Evolutionary conservation across 495 filamentous ascomycete genomes (phyloP).

Genomic region (Aspergillus leporis): DNA sequence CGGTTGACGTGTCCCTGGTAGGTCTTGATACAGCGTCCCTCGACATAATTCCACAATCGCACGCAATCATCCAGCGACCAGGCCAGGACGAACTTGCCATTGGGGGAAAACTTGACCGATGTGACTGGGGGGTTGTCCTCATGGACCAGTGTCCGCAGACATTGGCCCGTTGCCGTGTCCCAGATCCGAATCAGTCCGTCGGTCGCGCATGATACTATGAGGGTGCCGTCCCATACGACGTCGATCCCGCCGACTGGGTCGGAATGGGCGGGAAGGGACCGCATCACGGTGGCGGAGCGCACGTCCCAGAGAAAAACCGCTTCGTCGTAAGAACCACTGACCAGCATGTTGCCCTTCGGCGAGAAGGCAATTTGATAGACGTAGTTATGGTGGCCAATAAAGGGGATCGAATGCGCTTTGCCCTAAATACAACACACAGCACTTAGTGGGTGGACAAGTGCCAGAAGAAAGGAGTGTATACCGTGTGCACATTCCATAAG

Average conservation of each 20-base stretch:
- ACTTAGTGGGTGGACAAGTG: background rate
- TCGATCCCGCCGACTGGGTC: constrained; percentile 93
- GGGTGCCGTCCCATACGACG: constrained; percentile 87
- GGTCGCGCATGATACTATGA: constrained; percentile 84
- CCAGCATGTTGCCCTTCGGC: constrained; percentile 94
- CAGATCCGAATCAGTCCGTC: constrained; percentile 92
- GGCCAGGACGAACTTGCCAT: constrained; percentile 87
- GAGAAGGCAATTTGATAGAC: constrained; percentile 91
- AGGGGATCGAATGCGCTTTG: constrained; percentile 61
- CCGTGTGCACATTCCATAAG: constrained; percentile 83
- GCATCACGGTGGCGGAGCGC: constrained; percentile 77
- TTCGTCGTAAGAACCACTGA: constrained; percentile 93
- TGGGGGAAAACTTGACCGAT: constrained; percentile 89
- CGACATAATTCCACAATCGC: constrained; percentile 91
- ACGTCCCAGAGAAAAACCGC: constrained; percentile 97
- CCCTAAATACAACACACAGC: constrained; percentile 33
- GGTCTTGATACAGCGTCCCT: constrained; percentile 87
- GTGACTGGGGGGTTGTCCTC: constrained; percentile 93
- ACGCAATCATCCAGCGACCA: constrained; percentile 89
- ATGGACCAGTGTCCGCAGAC: constrained; percentile 89
- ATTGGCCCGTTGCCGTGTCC: constrained; percentile 96
- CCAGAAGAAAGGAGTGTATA: constrained; percentile 35
- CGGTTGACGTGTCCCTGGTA: constrained; percentile 91
- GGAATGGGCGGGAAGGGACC: constrained; percentile 87
- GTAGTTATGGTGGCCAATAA: constrained; percentile 92